Evolutionary conservation across 2,329 filamentous ascomycete genomes (phyloP), one percentile per base, ranked within the genome.

Genomic region (Beauveria medogensis): DNA sequence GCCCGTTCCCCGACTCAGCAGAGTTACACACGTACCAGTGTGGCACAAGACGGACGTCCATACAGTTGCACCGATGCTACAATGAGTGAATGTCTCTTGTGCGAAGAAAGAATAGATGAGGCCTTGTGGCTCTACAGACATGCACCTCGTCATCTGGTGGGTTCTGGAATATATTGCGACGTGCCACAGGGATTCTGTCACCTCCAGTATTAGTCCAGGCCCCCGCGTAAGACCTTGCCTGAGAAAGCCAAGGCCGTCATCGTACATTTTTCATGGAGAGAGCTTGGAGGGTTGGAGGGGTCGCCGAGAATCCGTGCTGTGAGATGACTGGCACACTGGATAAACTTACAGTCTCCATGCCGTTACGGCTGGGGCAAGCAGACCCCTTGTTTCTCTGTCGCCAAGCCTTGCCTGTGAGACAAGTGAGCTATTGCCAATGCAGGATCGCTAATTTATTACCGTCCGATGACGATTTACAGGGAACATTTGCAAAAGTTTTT

Each of bases 231-330:
- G 43, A 50, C 20, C 44, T 20, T 24, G 2, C 26, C 16, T 37
- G n/a, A n/a, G 26, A 46, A 30, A 46, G 55, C 55, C 55, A 57
- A 47, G 55, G 20, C 44, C 30, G 30, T 57, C 54, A 57, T 50
- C 30, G 12, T 40, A 16, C 37, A 47, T n/a, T 54, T 54, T 43
- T 22, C 34, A 8, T 40, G 20, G 46, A 53, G 37, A 28, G 16
- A 12, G 34, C 12, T 37, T 16, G 34, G 34, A 5, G 40, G 40
- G 24, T 24, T 24, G 24, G 24, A 24, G 24, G 24, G 43, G 44
- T 10, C 22, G 44, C 30, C 55, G 20, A 48, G 20, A n/a, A 24
- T 48, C 30, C 50, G 12, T 26, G 20, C 40, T 6, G 37, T 20
- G 22, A 28, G 12, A 5, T 22, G 12, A 22, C 43, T 37, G 26